Conservation (phyloP, 2,329 filamentous ascomycete genomes). For the Fusarium devonianum region DNA sequence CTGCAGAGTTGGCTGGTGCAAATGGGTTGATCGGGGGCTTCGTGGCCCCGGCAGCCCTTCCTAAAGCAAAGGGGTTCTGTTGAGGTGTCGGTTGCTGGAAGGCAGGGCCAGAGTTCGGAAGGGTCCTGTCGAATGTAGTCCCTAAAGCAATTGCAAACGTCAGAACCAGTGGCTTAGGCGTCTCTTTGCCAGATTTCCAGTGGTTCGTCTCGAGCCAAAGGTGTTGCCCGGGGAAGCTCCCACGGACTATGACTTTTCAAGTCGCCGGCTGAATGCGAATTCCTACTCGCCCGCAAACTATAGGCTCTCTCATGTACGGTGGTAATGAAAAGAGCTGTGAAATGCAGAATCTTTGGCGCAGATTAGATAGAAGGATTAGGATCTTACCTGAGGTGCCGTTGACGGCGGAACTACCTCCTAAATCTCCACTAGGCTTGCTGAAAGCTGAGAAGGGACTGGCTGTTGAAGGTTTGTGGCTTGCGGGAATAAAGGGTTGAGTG, state of each 20-base stretch:
- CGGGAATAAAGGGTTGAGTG: constrained; percentile 5
- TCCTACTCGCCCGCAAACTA: constrained; percentile 32
- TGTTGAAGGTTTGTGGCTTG: constrained; percentile 16
- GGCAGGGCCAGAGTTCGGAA: constrained; percentile 17
- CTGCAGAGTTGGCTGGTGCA: constrained; percentile 14
- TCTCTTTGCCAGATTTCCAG: constrained; percentile 41
- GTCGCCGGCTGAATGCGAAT: constrained; percentile 40
- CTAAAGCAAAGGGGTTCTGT: constrained; percentile 36
- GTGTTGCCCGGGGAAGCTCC: constrained; percentile 24
- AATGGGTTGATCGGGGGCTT: constrained; percentile 33
- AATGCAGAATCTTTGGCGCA: constrained; percentile 38
- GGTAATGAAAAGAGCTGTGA: constrained; percentile 20
- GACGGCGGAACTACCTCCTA: constrained; percentile 13
- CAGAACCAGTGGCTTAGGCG: constrained; percentile 42
- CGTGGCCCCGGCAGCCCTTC: constrained; percentile 3
- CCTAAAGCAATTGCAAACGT: constrained; percentile 41
- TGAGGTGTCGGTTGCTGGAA: constrained; percentile 29
- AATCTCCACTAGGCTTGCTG: constrained; percentile 5
- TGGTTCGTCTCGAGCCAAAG: constrained; percentile 40
- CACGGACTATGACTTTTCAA: constrained; percentile 35
- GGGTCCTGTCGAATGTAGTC: constrained; percentile 36
- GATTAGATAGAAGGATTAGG: constrained; percentile 26
- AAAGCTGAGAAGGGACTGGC: constrained; percentile 25
- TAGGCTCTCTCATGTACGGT: constrained; percentile 13
- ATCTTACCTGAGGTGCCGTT: constrained; percentile 38